Evolutionary conservation across 163 green algal genomes (phyloP).

Genomic region (Chlorella variabilis): DNA sequence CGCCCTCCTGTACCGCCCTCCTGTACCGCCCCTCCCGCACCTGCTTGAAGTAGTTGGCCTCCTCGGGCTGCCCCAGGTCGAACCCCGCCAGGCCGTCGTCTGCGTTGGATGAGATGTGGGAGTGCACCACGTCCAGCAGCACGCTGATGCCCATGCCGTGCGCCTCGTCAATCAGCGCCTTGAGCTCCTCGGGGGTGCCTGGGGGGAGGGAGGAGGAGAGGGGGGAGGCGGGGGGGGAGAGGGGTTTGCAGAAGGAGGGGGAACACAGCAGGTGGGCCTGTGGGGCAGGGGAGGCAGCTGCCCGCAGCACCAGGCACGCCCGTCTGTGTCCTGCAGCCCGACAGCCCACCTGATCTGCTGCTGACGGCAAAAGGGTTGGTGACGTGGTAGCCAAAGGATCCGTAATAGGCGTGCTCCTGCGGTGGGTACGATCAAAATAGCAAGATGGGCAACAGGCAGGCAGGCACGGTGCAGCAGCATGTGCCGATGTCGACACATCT

Average conservation of each 20-base stretch:
- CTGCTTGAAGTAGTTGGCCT: conserved; percentile 41
- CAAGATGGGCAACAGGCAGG: too few species aligned
- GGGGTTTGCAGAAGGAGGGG: too few species aligned
- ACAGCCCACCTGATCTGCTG: conserved; percentile 5
- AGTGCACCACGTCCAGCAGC: conserved; percentile 96
- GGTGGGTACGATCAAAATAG: too few species aligned
- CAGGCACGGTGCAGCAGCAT: too few species aligned
- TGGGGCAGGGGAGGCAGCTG: not conserved
- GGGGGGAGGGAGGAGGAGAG: not conserved
- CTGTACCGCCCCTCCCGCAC: not conserved
- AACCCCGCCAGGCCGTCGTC: conserved; percentile 48
- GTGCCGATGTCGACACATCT: too few species aligned
- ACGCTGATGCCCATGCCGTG: conserved; percentile 88
- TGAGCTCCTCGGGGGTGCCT: conserved; percentile 98
- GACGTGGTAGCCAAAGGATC: conserved; percentile 98
- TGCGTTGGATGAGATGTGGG: conserved; percentile 90
- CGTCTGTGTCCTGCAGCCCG: not conserved
- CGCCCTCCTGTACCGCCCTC: too few species aligned
- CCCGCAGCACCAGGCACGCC: not conserved
- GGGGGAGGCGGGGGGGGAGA: not conserved
- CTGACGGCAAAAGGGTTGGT: conserved; percentile 90
- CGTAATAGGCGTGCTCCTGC: conserved; percentile 87
- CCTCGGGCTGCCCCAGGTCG: conserved; percentile 46
- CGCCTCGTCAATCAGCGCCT: conserved; percentile 94
- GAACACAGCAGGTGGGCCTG: not conserved